Base-by-base conservation (phyloP, 768 basidiomycete species). In the Pholiota conissans region DNA sequence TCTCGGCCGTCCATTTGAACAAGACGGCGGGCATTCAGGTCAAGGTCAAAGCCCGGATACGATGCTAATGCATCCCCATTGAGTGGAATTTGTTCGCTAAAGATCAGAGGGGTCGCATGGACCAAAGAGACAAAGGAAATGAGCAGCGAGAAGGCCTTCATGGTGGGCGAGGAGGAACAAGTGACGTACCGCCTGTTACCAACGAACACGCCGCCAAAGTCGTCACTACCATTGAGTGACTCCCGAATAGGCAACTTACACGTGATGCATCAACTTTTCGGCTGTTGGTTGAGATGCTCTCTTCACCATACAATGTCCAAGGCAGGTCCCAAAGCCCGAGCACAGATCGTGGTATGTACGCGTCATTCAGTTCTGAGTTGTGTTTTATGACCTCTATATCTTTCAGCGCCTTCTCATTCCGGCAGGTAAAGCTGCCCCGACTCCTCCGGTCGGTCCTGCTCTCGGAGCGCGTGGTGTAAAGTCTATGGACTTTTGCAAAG, bases 401-500 rank as follows among this genome's bases (percentile, higher is more conserved):
- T 57, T 28, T 18, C 60, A 92, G 92, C 90, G 93, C 61, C 76
- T 98, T 57, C 81, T 96, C 50, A 85, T 98, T 59, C 85, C 87
- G 50, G 96, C 96, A 42, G 95, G 93, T 42, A 98, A 98, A 70
- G 96, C 96, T 32, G 89, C 95, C 26, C 95, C 96, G 16, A 91
- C 93, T 35, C 96, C 96, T 56, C 96, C 96, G 8, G 90, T 99
- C 51, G 96, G 96, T 67, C 96, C 96, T 54, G 96, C 95, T 29
- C 84, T 99, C 52, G 97, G 97, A 77, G 96, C 97, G 62, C 87
- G 93, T 68, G 97, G 97, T 65, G 95, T 99, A 64, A 98, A 97
- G 76, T 94, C 95, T 26, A 98, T 98, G 91, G 97, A 99, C 76
- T 99, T 99, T 70, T 97, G 95, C 81, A 99, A 98, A 73, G 95